These are phyloP conservation scores for Raphanus hybrid DNA, from an alignment of 441 rosid species.

Conservation along the genomic window DNA sequence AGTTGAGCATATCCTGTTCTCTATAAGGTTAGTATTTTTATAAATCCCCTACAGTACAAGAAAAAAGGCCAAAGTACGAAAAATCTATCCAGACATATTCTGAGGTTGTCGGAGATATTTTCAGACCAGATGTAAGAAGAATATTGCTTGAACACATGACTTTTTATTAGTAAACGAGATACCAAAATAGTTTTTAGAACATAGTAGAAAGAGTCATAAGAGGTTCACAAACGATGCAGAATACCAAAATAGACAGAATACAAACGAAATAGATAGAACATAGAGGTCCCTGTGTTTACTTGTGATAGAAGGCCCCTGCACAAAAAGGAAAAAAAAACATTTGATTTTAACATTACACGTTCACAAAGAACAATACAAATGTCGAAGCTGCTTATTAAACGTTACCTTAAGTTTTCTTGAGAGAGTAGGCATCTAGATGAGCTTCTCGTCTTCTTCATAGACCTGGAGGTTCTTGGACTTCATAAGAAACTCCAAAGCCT, in stretches of 20 bases:
- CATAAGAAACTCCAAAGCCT: constrained; percentile 63
- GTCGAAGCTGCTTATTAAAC: not conserved
- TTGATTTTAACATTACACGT: not conserved
- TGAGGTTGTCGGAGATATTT: not conserved
- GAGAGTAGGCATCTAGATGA: constrained; percentile 38
- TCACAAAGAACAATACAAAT: not conserved
- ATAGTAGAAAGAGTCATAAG: not conserved
- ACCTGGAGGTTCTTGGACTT: constrained; percentile 65
- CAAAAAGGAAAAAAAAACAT: not conserved
- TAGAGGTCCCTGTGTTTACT: not conserved
- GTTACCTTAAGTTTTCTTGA: constrained; percentile 37
- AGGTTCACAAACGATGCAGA: constrained; percentile 1
- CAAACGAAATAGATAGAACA: not conserved
- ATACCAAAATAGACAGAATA: not conserved
- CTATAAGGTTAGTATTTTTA: too few relatives aligned
- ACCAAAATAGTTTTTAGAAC: not conserved
- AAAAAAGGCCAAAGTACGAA: too few relatives aligned
- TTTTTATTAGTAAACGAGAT: not conserved
- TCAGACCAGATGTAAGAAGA: not conserved
- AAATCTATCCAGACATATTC: too few relatives aligned
- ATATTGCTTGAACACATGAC: not conserved
- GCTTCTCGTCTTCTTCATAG: constrained; percentile 60
- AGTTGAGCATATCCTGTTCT: too few relatives aligned
- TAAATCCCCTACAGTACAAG: not conserved
- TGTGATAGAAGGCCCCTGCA: not conserved